phyloP scores from a whole-genome alignment of 2,329 filamentous ascomycete genomes.

The Phaeosphaeriaceae sp. region DNA sequence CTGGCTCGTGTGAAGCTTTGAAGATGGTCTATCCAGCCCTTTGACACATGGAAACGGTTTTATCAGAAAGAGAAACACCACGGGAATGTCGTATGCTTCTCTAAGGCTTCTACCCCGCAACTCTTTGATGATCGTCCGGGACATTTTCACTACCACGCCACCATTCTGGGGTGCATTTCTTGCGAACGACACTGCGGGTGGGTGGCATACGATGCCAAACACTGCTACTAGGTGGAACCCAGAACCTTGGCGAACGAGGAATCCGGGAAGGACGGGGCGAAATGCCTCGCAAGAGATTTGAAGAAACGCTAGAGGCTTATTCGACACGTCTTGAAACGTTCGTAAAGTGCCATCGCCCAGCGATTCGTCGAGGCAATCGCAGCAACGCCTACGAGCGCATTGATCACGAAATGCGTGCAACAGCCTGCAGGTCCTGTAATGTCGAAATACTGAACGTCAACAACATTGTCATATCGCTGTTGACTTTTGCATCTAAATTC shows the following conservation, averaged over 20 bases:
- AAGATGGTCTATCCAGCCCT: not conserved
- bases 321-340: constrained; percentile 21
- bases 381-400: constrained; percentile 6
- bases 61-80: not conserved
- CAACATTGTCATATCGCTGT: not conserved
- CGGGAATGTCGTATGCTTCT: not conserved
- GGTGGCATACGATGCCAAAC: not conserved
- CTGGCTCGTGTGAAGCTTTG: not conserved
- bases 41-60: not conserved
- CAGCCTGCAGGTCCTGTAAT: not conserved
- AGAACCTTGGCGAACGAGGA: not conserved
- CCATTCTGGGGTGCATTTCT: not conserved
- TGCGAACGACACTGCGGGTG: not conserved
- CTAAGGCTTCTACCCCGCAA: not conserved
- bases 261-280: not conserved
- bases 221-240: not conserved
- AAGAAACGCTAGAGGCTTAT: constrained; percentile 25
- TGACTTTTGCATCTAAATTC: not conserved
- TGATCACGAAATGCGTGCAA: not conserved
- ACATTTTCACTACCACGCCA: not conserved
- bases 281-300: not conserved
- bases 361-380: constrained; percentile 20
- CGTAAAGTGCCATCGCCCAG: constrained; percentile 31
- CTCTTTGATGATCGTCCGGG: not conserved
- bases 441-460: not conserved